phyloP scores from a whole-genome alignment of 78 protist genomes.

The Cyanophora paradoxa region DNA sequence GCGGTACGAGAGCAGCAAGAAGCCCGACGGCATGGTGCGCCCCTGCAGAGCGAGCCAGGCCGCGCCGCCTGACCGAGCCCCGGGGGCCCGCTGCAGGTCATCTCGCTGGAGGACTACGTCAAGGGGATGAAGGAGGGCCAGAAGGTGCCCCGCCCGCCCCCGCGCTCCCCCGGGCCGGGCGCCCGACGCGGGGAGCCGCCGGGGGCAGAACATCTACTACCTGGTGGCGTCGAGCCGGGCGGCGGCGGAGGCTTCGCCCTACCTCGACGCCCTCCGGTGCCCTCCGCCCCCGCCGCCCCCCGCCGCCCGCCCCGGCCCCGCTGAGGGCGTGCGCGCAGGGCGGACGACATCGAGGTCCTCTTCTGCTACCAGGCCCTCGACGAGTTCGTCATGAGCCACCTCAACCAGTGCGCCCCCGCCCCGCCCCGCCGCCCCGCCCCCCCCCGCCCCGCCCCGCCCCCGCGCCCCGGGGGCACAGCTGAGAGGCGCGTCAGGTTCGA shows the following conservation, averaged over 20 bases:
- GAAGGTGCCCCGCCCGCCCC: no score
- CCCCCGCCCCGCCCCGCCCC: slow-evolving; percentile 39
- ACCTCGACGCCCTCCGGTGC: slow-evolving; percentile 74
- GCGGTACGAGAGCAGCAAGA: slow-evolving; percentile 52
- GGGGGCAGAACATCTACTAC: slow-evolving; percentile 71
- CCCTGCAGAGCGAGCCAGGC: not conserved
- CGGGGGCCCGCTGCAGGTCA: not conserved
- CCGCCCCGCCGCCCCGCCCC: slow-evolving; percentile 41
- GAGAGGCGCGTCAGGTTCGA: not conserved
- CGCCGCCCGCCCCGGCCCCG: not conserved
- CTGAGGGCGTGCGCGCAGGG: not conserved
- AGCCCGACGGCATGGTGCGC: not conserved
- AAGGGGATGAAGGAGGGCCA: slow-evolving; percentile 68
- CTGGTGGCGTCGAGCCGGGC: slow-evolving; percentile 44
- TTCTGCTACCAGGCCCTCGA: slow-evolving; percentile 52
- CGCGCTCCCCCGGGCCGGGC: no score
- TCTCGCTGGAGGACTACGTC: slow-evolving; percentile 66
- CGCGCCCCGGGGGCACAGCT: slow-evolving; percentile 24
- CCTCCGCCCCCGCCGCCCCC: not conserved
- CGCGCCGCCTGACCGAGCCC: not conserved
- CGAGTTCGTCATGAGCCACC: slow-evolving; percentile 67
- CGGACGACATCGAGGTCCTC: slow-evolving; percentile 49
- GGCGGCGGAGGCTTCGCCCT: slow-evolving; percentile 63
- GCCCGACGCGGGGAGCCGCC: no score
- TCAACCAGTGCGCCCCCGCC: slow-evolving; percentile 32